phyloP scores from a whole-genome alignment of 129 eudicot species.

The Mikania micrantha region DNA sequence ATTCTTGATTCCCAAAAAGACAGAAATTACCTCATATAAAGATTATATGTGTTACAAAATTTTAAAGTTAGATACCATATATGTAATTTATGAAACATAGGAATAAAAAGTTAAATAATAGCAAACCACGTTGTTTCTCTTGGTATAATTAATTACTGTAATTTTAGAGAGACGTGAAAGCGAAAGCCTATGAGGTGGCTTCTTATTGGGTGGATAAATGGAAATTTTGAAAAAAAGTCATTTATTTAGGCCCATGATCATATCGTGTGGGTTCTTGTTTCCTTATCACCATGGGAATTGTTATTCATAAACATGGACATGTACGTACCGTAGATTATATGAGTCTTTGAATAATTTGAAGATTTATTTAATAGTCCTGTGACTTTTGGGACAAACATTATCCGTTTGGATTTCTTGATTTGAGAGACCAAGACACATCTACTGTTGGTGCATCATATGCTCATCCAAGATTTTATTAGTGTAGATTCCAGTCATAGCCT shows the following conservation, averaged over 20 bases:
- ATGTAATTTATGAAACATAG: too few relatives aligned
- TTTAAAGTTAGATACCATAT: too few relatives aligned
- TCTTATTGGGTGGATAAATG: constrained; percentile 1
- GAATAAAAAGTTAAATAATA: too few relatives aligned
- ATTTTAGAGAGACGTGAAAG: too few relatives aligned
- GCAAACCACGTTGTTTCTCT: too few relatives aligned
- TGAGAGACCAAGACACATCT: constrained; percentile 19
- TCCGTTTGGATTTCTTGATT: constrained; percentile 6
- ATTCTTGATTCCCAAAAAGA: too few relatives aligned
- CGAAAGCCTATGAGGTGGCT: too few relatives aligned
- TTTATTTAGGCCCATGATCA: constrained; percentile 12
- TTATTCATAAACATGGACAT: constrained; percentile 9
- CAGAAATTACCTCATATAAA: too few relatives aligned
- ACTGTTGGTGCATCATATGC: not conserved
- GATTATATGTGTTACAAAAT: too few relatives aligned
- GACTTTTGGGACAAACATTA: constrained; percentile 5
- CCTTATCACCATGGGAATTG: constrained; percentile 5
- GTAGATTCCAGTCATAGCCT: not conserved
- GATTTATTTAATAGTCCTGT: not conserved
- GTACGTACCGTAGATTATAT: constrained; percentile 14
- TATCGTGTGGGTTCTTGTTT: constrained; percentile 26
- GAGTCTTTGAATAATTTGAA: not conserved
- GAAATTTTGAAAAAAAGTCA: constrained; percentile 15
- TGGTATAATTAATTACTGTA: too few relatives aligned
- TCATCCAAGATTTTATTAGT: not conserved